Base-by-base conservation (phyloP, 2,329 filamentous ascomycete species). In the Akanthomyces lecanii region DNA sequence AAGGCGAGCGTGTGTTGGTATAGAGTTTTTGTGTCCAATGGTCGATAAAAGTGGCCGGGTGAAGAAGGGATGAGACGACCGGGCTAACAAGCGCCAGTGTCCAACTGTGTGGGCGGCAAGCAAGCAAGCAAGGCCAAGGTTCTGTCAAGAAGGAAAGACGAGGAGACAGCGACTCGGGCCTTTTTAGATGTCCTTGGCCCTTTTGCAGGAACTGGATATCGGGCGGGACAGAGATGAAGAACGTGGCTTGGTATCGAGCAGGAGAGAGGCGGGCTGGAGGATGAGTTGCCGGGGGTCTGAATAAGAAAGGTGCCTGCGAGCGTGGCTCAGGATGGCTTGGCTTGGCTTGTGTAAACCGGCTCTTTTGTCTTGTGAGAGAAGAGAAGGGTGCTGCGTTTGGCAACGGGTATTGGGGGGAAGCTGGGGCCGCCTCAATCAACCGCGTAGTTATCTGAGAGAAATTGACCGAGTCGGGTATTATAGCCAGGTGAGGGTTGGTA, bases 11-110 rank as follows among this genome's bases (percentile, higher is more conserved):
- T 36, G 33, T 36, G 11, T n/a, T 56, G 40, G 23, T 58, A 30
- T 38, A 7, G 30, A n/a, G n/a, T 36, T n/a, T 55, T 55, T 57
- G 30, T 58, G 42, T 44, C 28, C 25, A 48, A 25, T 14, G 18
- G 55, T 48, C 45, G 54, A 57, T 57, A 47, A 47, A 57, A 58
- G 55, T 58, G 55, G 55, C 30, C 55, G 44, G 55, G 44, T 48
- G 30, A 58, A 28, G 55, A 48, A 48, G 55, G 28, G 44, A 58
- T 47, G 44, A 58, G 55, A 30, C 23, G 38, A 55, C 12, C n/a
- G 10, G 53, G 23, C 53, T 42, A 55, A 38, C 28, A 55, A 40
- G 28, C 53, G 53, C 44, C 30, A 28, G 30, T 25, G 44, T 38
- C 12, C 12, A 7, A 25, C 23, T 48, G 47, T 47, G 56, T 51